phyloP scores from a whole-genome alignment of 2,329 filamentous ascomycete species.

The Colletotrichum acutatum region DNA sequence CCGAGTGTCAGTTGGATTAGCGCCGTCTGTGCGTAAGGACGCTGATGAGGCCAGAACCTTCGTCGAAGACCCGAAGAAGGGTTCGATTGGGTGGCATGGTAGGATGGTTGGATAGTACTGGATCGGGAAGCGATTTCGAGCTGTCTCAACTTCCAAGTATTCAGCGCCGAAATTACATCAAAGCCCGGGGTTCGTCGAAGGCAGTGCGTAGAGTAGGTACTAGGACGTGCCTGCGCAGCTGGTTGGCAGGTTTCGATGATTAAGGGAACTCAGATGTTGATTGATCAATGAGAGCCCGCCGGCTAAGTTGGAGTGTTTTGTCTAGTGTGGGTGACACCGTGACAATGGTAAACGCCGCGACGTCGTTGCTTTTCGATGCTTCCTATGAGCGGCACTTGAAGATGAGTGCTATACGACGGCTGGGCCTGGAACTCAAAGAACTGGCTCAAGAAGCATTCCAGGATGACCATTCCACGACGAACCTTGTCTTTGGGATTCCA shows the following conservation, averaged over 20 bases:
- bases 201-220: background rate
- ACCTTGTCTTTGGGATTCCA: constrained; percentile 17
- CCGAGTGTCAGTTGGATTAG: constrained; percentile 11
- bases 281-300: background rate
- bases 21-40: constrained; percentile 12
- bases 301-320: background rate
- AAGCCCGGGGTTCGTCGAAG: background rate
- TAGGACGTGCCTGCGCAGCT: background rate
- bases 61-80: constrained; percentile 22
- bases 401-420: background rate
- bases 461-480: background rate
- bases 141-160: background rate
- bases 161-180: background rate
- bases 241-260: background rate
- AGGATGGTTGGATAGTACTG: background rate
- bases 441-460: constrained; percentile 2
- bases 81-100: constrained; percentile 12
- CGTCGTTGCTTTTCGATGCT: background rate
- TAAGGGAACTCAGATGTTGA: background rate
- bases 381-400: constrained; percentile 4
- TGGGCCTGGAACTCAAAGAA: background rate
- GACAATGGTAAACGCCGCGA: background rate
- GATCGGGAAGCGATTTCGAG: background rate
- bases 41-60: constrained; percentile 19
- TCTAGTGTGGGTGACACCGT: background rate